A percentile compares a stretch with the other conserved stretches of the same genome.
These are phyloP conservation scores for Sarocladiaceae sp. DNA, from an alignment of 2,329 filamentous ascomycete genomes.

Conservation along the genomic window DNA sequence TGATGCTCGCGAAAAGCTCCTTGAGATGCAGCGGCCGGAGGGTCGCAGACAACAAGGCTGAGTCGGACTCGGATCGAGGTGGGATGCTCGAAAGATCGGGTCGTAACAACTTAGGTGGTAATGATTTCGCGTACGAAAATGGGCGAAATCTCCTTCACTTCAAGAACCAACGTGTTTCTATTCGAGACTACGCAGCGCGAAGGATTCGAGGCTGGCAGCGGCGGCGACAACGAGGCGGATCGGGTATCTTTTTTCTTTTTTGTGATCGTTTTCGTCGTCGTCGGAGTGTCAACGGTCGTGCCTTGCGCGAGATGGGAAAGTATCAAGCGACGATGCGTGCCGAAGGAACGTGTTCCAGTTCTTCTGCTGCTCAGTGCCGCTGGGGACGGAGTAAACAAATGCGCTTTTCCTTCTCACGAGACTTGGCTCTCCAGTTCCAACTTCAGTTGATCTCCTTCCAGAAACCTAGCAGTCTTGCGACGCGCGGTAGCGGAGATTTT, in stretches of 20 bases:
- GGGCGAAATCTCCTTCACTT: slow-evolving; percentile 25
- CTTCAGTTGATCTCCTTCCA: slow-evolving; percentile 10
- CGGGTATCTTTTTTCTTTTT: slow-evolving; percentile 25
- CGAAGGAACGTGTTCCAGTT: slow-evolving; percentile 40
- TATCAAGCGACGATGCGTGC: slow-evolving; percentile 20
- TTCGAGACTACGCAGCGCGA: slow-evolving; percentile 30
- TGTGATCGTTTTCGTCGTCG: slow-evolving; percentile 27
- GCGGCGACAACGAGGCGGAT: slow-evolving; percentile 25
- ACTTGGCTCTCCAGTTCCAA: background rate
- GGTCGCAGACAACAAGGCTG: slow-evolving; percentile 17
- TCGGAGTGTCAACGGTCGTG: slow-evolving; percentile 21
- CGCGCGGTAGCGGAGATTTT: background rate
- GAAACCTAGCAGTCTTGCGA: slow-evolving; percentile 13
- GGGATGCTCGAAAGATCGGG: background rate
- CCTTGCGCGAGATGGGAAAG: slow-evolving; percentile 23
- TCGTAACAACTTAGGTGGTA: too few relatives aligned
- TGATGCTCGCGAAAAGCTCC: slow-evolving; percentile 28
- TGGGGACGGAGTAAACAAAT: slow-evolving; percentile 18
- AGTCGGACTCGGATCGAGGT: background rate
- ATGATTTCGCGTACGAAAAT: too few relatives aligned
- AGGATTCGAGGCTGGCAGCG: slow-evolving; percentile 24
- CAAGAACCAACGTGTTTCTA: slow-evolving; percentile 20
- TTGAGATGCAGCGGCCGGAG: slow-evolving; percentile 18
- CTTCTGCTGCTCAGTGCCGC: slow-evolving; percentile 26
- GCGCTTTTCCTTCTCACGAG: slow-evolving; percentile 15